These are phyloP conservation scores for Suhomyces taliae DNA, from an alignment of 1,139 yeast genomes.

Conservation along the genomic window DNA sequence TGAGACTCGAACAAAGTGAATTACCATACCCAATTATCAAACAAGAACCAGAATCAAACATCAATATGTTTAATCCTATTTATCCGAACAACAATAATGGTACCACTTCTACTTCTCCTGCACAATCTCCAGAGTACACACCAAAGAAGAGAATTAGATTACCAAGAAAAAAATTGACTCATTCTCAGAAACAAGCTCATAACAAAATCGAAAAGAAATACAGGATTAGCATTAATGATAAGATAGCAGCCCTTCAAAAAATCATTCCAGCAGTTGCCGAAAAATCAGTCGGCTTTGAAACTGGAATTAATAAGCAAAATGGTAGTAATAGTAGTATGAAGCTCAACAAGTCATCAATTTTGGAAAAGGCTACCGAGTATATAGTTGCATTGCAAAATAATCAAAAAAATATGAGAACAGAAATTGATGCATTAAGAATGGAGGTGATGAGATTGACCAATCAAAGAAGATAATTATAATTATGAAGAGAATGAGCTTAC, in stretches of 20 bases:
- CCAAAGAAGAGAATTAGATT: constrained; percentile 50
- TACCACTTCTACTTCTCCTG: neutral
- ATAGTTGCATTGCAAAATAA: constrained; percentile 50
- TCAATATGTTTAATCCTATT: neutral
- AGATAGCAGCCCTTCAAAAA: constrained; percentile 64
- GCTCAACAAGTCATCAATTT: constrained; percentile 62
- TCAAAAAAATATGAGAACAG: constrained; percentile 34
- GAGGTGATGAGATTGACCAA: constrained; percentile 3
- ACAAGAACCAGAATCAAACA: neutral
- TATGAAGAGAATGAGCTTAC: too few species aligned
- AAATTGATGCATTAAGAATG: constrained; percentile 22
- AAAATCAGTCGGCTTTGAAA: constrained; percentile 59
- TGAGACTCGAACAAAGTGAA: neutral
- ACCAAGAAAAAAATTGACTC: constrained; percentile 58
- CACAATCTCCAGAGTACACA: neutral
- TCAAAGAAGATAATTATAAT: neutral
- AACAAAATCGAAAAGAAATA: constrained; percentile 70
- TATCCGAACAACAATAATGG: neutral
- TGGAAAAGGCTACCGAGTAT: constrained; percentile 67
- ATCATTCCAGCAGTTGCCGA: constrained; percentile 64
- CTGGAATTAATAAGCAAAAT: constrained; percentile 26
- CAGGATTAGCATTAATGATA: constrained; percentile 70
- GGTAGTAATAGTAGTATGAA: constrained; percentile 17
- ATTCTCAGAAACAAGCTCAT: constrained; percentile 68
- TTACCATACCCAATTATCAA: neutral